phyloP scores from a whole-genome alignment of 192 early-diverging fungal genomes.

The Coemansia brasiliensis region DNA sequence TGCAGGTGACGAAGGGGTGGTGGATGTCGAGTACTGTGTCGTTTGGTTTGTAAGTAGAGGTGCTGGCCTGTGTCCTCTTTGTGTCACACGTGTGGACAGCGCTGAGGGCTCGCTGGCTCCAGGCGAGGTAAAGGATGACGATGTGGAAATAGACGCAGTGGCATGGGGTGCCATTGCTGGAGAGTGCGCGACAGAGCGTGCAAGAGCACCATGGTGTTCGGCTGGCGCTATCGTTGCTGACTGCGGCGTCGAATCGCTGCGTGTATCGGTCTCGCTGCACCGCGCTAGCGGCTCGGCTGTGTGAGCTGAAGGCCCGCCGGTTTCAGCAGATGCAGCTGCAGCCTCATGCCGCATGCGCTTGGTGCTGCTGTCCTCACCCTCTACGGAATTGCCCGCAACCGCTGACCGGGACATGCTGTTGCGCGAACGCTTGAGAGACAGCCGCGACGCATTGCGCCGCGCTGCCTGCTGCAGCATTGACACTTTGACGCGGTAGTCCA shows the following conservation, averaged over 20 bases:
- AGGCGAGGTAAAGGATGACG: slow-evolving; percentile 3
- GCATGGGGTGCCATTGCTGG: slow-evolving; percentile 9
- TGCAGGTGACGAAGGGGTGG: slow-evolving; percentile 28
- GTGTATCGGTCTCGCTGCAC: neutral
- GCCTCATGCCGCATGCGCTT: slow-evolving; percentile 38
- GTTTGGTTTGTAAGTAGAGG: slow-evolving; percentile 21
- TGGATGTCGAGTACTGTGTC: slow-evolving; percentile 20
- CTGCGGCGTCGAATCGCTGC: slow-evolving; percentile 8
- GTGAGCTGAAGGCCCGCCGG: neutral
- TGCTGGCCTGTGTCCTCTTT: slow-evolving; percentile 31
- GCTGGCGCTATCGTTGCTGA: neutral
- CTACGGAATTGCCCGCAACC: slow-evolving; percentile 11
- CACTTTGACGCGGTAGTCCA: slow-evolving; percentile 52
- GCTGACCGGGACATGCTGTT: slow-evolving; percentile 15
- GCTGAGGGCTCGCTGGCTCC: slow-evolving; percentile 19
- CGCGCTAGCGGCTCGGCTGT: neutral
- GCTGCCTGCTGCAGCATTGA: slow-evolving; percentile 53
- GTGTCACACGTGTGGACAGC: slow-evolving; percentile 23
- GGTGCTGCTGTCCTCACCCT: slow-evolving; percentile 24
- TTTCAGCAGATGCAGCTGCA: neutral
- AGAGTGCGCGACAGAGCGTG: slow-evolving; percentile 5
- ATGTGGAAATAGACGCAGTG: slow-evolving; percentile 14
- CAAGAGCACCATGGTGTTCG: slow-evolving; percentile 6
- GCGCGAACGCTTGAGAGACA: slow-evolving; percentile 49
- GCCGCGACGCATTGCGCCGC: slow-evolving; percentile 48